Evolutionary conservation across 1,284 basidiomycete genomes (phyloP).

Genomic region (Melampsora occidentalis): DNA sequence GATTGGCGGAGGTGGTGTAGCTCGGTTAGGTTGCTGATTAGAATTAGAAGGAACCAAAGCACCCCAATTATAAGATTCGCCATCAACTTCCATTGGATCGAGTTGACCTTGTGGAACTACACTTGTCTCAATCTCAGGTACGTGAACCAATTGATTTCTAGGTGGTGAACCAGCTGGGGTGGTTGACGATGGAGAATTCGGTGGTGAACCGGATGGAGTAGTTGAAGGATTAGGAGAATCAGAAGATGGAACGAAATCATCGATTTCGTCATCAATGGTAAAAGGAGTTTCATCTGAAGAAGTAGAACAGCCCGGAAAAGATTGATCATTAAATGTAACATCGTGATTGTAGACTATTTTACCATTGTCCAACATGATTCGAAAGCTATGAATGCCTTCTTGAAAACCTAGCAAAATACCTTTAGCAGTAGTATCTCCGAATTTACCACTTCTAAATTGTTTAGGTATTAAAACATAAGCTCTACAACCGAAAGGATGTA

Average conservation of each 20-base stretch:
- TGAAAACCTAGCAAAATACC: constrained; percentile 13
- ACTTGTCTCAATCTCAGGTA: too few relatives aligned
- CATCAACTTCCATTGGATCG: not conserved
- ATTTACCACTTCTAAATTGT: not conserved
- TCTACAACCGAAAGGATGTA: not conserved
- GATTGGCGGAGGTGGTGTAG: too few relatives aligned
- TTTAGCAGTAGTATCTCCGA: not conserved
- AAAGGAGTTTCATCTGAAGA: not conserved
- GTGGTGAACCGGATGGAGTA: too few relatives aligned
- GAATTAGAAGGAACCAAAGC: not conserved
- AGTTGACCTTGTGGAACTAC: not conserved
- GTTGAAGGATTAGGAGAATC: too few relatives aligned
- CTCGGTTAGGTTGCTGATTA: not conserved
- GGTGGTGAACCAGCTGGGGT: too few relatives aligned
- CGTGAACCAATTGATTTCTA: too few relatives aligned
- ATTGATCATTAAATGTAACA: constrained; percentile 4
- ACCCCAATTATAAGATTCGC: not conserved
- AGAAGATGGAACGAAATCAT: too few relatives aligned
- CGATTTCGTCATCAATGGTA: too few relatives aligned
- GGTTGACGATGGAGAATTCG: too few relatives aligned
- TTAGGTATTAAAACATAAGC: not conserved
- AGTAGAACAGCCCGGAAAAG: not conserved
- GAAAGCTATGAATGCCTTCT: not conserved
- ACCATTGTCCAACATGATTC: not conserved
- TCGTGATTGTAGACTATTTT: not conserved